Conservation (phyloP, 2,329 filamentous ascomycete genomes). For the Cordyceps farinosa region DNA sequence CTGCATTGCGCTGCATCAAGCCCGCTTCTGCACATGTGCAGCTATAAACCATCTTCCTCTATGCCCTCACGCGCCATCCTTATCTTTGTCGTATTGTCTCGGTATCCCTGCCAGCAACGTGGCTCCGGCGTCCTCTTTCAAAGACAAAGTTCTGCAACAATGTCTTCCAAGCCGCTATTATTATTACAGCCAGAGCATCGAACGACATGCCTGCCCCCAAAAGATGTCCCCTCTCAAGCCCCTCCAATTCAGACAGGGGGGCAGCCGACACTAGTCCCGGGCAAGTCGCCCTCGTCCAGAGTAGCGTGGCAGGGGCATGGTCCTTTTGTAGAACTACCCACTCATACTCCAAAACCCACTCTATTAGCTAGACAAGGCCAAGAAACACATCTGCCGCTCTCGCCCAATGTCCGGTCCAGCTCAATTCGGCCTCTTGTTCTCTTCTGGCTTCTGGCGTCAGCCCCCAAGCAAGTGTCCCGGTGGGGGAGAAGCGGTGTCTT, state of each 20-base stretch:
- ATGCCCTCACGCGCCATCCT: not conserved
- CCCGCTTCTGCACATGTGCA: not conserved
- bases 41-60: not conserved
- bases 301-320: constrained; percentile 17
- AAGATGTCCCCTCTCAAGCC: constrained; percentile 3
- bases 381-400: constrained; percentile 8
- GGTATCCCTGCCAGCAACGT: constrained; percentile 10
- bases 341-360: constrained; percentile 6
- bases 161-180: not conserved
- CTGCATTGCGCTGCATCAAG: not conserved
- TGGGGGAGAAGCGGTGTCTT: not conserved
- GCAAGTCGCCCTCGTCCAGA: constrained; percentile 4
- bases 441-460: not conserved
- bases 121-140: not conserved
- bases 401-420: constrained; percentile 1
- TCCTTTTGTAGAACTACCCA: constrained; percentile 17
- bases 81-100: constrained; percentile 4
- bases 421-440: constrained; percentile 1
- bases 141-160: not conserved
- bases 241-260: constrained; percentile 10
- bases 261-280: constrained; percentile 12
- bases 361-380: constrained; percentile 1
- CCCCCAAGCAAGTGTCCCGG: constrained; percentile 4
- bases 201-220: not conserved
- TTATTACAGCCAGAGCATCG: not conserved